Evolutionary conservation across 768 basidiomycete genomes (phyloP).

Genomic region (Suillus sp.): DNA sequence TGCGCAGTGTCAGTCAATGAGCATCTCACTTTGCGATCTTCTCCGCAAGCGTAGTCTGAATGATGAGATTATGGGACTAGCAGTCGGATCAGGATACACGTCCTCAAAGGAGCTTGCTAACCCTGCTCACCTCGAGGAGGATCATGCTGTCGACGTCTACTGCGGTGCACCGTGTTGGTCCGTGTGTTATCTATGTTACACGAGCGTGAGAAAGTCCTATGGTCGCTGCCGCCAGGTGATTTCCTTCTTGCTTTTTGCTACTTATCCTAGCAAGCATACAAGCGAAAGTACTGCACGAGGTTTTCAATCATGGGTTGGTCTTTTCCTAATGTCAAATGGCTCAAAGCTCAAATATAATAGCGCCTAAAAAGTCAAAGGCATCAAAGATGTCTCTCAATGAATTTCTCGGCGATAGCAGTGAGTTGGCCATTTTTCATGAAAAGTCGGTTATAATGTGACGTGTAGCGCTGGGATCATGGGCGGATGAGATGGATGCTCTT

Average conservation of each 20-base stretch:
- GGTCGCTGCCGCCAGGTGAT: slow-evolving; percentile 14
- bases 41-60: slow-evolving; percentile 85
- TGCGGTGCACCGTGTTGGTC: slow-evolving; percentile 7
- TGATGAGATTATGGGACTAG: slow-evolving; percentile 90
- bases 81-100: slow-evolving; percentile 8
- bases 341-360: slow-evolving; percentile 39
- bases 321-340: background rate
- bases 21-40: slow-evolving; percentile 77
- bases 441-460: slow-evolving; percentile 19
- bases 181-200: slow-evolving; percentile 11
- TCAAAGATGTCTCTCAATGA: slow-evolving; percentile 93
- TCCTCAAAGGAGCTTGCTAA: background rate
- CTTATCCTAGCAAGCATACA: slow-evolving; percentile 21
- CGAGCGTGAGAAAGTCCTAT: slow-evolving; percentile 29
- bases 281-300: slow-evolving; percentile 19
- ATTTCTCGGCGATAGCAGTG: slow-evolving; percentile 87
- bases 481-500: slow-evolving; percentile 94
- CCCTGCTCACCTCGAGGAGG: slow-evolving; percentile 68
- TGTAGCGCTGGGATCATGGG: slow-evolving; percentile 91
- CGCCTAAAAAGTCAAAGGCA: slow-evolving; percentile 81
- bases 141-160: slow-evolving; percentile 55
- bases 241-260: slow-evolving; percentile 24
- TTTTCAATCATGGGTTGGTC: slow-evolving; percentile 31
- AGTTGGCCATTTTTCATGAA: slow-evolving; percentile 36
- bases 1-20: slow-evolving; percentile 11